Evolutionary conservation across 495 filamentous ascomycete genomes (phyloP).

Genomic region (Penicillium dipodomyicola): DNA sequence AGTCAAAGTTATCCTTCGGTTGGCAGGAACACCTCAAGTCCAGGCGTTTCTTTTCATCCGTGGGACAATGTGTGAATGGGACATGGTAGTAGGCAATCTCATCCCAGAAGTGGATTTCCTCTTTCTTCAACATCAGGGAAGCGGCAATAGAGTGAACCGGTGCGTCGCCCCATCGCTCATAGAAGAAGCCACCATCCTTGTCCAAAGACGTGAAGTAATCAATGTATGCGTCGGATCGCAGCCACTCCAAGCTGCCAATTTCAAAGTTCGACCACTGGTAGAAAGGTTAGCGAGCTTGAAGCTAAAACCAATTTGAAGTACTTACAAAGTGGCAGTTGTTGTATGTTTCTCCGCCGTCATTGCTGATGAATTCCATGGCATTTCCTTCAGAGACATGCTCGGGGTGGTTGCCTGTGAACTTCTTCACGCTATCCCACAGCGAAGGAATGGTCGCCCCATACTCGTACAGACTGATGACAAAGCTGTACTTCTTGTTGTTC

Average conservation of each 20-base stretch:
- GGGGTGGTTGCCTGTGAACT: constrained; percentile 83
- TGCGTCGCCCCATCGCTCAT: constrained; percentile 89
- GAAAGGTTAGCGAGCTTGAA: constrained; percentile 5
- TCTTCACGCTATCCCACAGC: constrained; percentile 88
- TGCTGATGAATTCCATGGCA: constrained; percentile 86
- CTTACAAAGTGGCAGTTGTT: constrained; percentile 96
- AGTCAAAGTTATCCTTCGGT: constrained; percentile 96
- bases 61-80: constrained; percentile 98
- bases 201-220: constrained; percentile 82
- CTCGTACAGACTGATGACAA: constrained; percentile 86
- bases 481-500: constrained; percentile 87
- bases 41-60: constrained; percentile 71
- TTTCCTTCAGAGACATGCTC: constrained; percentile 84
- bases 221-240: constrained; percentile 72
- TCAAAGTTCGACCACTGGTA: constrained; percentile 89
- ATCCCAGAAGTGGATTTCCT: constrained; percentile 96
- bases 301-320: constrained; percentile 11
- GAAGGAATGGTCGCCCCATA: constrained; percentile 95
- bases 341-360: constrained; percentile 84
- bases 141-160: constrained; percentile 95
- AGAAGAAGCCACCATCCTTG: constrained; percentile 85
- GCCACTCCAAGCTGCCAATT: constrained; percentile 79
- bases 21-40: constrained; percentile 92
- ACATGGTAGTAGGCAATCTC: constrained; percentile 98
- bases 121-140: constrained; percentile 77